A percentile compares a stretch with the other conserved stretches of the same genome.
These are phyloP conservation scores for Tuber calosporum DNA, from an alignment of 495 filamentous ascomycete species.

Conservation along the genomic window DNA sequence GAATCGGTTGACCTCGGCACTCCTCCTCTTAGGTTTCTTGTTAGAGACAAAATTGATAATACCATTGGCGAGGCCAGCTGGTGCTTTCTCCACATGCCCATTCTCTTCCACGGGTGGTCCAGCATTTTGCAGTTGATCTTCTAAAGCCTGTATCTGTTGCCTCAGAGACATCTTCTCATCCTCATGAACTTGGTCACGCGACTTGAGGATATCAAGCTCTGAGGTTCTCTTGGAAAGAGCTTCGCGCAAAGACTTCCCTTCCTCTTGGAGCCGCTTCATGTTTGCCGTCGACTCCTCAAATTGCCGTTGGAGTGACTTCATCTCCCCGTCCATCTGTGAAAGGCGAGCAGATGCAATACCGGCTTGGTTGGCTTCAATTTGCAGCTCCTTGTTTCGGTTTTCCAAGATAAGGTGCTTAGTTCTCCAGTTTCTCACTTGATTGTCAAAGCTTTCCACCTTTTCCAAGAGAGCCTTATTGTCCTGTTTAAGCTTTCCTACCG, in stretches of 20 bases:
- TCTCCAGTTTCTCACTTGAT: conserved; percentile 90
- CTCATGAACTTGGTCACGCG: conserved; percentile 63
- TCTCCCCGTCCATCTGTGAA: conserved; percentile 83
- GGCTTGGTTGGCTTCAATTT: conserved; percentile 93
- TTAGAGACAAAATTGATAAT: conserved; percentile 94
- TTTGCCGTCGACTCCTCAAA: conserved; percentile 79
- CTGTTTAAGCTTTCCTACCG: conserved; percentile 78
- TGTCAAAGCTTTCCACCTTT: conserved; percentile 94
- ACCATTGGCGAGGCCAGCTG: conserved; percentile 63
- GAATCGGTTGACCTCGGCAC: conserved; percentile 57
- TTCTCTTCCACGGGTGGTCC: conserved; percentile 69
- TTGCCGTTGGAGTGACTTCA: conserved; percentile 78
- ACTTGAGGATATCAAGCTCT: conserved; percentile 68
- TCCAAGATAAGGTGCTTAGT: conserved; percentile 86
- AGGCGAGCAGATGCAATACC: conserved; percentile 87
- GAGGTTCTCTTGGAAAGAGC: conserved; percentile 64
- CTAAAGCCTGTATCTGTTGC: conserved; percentile 79
- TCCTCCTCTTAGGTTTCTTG: conserved; percentile 94
- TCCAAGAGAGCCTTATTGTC: conserved; percentile 83
- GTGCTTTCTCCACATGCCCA: conserved; percentile 69
- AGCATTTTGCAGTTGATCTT: conserved; percentile 85
- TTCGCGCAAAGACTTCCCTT: conserved; percentile 74
- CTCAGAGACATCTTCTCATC: conserved; percentile 74
- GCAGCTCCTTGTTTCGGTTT: conserved; percentile 81
- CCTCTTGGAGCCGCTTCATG: conserved; percentile 87